A percentile compares a stretch with the other conserved stretches of the same genome.
Conservation (phyloP, 2,329 filamentous ascomycete species). For the Mycosphaerelloides madeirae region DNA sequence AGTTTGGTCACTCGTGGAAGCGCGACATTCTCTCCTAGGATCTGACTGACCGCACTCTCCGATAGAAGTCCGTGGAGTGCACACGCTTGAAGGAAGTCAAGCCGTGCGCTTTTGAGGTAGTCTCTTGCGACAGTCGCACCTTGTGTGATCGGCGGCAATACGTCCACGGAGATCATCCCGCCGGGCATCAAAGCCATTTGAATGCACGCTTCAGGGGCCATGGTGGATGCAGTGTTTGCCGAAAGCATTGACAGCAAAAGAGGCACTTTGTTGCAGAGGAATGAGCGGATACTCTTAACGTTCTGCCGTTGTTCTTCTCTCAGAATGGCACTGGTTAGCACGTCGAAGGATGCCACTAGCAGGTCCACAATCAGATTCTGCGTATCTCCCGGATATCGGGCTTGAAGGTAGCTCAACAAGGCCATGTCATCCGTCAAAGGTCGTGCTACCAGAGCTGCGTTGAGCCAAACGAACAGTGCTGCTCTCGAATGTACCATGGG, state of each 20-base stretch:
- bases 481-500: constrained; percentile 71
- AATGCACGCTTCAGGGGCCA: constrained; percentile 61
- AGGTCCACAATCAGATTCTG: constrained; percentile 75
- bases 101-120: constrained; percentile 62
- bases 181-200: constrained; percentile 57
- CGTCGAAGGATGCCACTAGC: constrained; percentile 82
- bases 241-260: constrained; percentile 56
- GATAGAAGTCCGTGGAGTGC: constrained; percentile 81
- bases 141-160: constrained; percentile 60
- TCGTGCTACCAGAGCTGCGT: constrained; percentile 72
- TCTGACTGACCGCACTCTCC: constrained; percentile 68
- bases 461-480: constrained; percentile 80
- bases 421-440: constrained; percentile 77
- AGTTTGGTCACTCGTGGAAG: constrained; percentile 70
- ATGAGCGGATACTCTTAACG: constrained; percentile 75
- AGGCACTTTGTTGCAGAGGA: constrained; percentile 71
- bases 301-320: constrained; percentile 57
- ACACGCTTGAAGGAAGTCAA: constrained; percentile 85
- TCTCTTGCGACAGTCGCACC: constrained; percentile 52
- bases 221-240: constrained; percentile 53
- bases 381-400: constrained; percentile 78
- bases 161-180: constrained; percentile 57
- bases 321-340: constrained; percentile 81
- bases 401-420: constrained; percentile 75
- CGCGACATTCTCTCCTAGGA: constrained; percentile 78